Evolutionary conservation across 2,329 filamentous ascomycete species (phyloP), one percentile per base, ranked within the genome.

Genomic region (Ceratocystis diversiconidia): DNA sequence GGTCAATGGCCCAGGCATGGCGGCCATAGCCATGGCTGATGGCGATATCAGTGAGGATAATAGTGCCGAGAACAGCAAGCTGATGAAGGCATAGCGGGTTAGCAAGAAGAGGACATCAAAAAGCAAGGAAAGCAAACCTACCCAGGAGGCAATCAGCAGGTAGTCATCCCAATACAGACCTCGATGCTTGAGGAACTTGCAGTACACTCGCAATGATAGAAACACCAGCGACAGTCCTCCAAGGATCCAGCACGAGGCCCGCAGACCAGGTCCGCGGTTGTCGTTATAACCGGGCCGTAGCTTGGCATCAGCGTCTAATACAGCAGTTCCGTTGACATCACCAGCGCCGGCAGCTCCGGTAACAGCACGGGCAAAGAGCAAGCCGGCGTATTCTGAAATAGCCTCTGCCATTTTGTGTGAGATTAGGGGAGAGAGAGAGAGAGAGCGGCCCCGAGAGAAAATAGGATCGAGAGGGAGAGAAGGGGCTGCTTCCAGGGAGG

Each of bases 141-240:
- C 66, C 68, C 73, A 75, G 10, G 74, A 69, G 8, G 68, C 66
- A n/a, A 75, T 71, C 60, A 76, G 68, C 17, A 74, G 60, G 67
- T 74, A 72, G 68, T 76, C 74, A 65, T 76, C 74, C 71, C 73
- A 74, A 72, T 74, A 76, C 30, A 76, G 44, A 59, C 73, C 74
- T 44, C 72, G 71, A 1, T 71, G 72, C 12, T 73, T 71, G 70
- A 72, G 73, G 32, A 72, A 61, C 62, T 76, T 76, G 71, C 74
- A 76, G 70, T 76, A 76, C 36, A 75, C 63, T 5, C 74, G 70
- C 19, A 76, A 64, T 10, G 69, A 68, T 3, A 76, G 65, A 55
- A 69, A 69, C 2, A 59, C 15, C 0, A 65, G 43, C n/a, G 67
- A 67, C 15, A 69, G 15, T 6, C 30, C 60, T 30, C 65, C 62